Conservation (phyloP, 2,329 filamentous ascomycete species). For the Cercospora nicotianae region DNA sequence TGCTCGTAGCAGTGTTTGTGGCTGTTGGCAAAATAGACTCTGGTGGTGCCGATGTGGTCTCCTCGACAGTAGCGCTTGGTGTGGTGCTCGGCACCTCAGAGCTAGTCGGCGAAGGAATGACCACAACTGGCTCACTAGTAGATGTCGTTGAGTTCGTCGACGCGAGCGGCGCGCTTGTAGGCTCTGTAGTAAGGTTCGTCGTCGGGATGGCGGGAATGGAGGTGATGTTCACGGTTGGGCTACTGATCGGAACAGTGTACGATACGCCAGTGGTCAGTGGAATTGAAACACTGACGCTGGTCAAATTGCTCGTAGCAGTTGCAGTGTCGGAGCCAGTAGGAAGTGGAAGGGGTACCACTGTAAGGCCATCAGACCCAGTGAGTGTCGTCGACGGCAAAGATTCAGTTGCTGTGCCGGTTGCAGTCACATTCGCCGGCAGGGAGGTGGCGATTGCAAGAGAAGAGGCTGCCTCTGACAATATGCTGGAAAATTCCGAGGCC, state of each 20-base stretch:
- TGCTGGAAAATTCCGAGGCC: constrained; percentile 35
- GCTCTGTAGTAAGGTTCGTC: not conserved
- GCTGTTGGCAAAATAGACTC: constrained; percentile 50
- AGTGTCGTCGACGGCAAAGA: constrained; percentile 25
- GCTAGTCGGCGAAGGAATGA: constrained; percentile 12
- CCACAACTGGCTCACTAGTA: not conserved
- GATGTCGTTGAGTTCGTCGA: constrained; percentile 8
- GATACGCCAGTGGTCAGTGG: constrained; percentile 25
- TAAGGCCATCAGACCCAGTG: constrained; percentile 23
- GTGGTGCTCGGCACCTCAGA: constrained; percentile 16
- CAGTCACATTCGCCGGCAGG: constrained; percentile 22
- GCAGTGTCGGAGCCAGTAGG: constrained; percentile 24
- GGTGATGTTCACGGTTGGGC: constrained; percentile 2
- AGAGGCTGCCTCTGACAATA: constrained; percentile 35
- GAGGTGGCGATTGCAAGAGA: constrained; percentile 23
- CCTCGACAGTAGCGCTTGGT: constrained; percentile 7
- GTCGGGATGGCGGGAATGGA: not conserved
- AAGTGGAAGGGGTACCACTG: constrained; percentile 29
- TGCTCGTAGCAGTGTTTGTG: constrained; percentile 47
- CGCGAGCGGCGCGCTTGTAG: not conserved
- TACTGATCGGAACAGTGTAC: constrained; percentile 13
- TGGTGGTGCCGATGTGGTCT: constrained; percentile 31
- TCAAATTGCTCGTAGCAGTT: constrained; percentile 22
- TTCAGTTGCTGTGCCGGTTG: constrained; percentile 16
- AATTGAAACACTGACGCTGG: constrained; percentile 20